These are phyloP conservation scores for Phyllostachys edulis DNA, from an alignment of 176 grass and related monocot genomes.

Conservation along the genomic window DNA sequence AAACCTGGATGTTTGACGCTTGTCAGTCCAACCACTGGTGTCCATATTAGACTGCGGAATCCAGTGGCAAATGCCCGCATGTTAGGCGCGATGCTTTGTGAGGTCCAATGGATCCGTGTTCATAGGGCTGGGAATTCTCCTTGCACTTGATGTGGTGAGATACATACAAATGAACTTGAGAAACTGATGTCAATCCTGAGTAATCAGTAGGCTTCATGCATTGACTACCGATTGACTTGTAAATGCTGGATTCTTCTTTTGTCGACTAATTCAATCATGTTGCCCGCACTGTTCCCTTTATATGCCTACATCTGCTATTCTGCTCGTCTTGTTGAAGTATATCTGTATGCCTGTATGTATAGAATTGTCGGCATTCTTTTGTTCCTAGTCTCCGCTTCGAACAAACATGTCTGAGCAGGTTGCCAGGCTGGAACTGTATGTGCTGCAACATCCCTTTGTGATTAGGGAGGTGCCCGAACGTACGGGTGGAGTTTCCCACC, in stretches of 20 bases:
- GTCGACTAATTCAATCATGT: slow-evolving; percentile 41
- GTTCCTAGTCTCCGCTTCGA: background rate
- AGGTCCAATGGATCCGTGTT: slow-evolving; percentile 18
- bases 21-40: slow-evolving; percentile 32
- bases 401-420: background rate
- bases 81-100: slow-evolving; percentile 26
- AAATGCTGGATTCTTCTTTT: slow-evolving; percentile 45
- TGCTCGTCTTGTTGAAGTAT: background rate
- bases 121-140: slow-evolving; percentile 31
- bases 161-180: slow-evolving; percentile 38
- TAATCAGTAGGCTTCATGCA: slow-evolving; percentile 22
- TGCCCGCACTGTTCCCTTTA: background rate
- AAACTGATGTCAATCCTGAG: slow-evolving; percentile 5
- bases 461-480: too few species aligned
- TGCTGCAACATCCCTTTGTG: background rate
- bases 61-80: slow-evolving; percentile 30
- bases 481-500: too few species aligned
- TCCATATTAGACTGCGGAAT: slow-evolving; percentile 54
- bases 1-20: background rate
- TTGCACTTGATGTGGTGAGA: slow-evolving; percentile 36
- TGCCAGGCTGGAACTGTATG: background rate
- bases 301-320: background rate
- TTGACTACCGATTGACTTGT: slow-evolving; percentile 39
- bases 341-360: background rate
- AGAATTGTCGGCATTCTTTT: background rate